Percentiles rank a stretch among this genome's conserved stretches.
Conservation (phyloP, 768 basidiomycete species). For the Floccularia luteovirens region DNA sequence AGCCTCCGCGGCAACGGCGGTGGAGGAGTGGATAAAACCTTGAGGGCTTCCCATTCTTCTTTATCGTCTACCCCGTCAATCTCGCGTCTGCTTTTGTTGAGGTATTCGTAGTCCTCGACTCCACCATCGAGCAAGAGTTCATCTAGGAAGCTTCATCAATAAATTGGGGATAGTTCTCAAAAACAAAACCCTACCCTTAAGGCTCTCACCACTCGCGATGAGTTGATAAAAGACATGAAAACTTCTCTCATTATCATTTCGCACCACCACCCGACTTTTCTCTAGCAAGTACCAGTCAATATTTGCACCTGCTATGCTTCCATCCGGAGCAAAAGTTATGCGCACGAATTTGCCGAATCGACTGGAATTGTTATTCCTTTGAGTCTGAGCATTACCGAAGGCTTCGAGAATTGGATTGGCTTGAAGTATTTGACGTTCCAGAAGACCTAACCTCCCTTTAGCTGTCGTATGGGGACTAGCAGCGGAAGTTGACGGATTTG, state of each 20-base stretch:
- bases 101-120: slow-evolving; percentile 81
- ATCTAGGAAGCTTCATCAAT: slow-evolving; percentile 31
- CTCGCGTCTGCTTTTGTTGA: slow-evolving; percentile 83
- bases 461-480: slow-evolving; percentile 40
- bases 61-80: slow-evolving; percentile 94
- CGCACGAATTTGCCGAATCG: slow-evolving; percentile 98
- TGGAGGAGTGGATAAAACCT: slow-evolving; percentile 33
- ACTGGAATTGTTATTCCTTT: slow-evolving; percentile 97
- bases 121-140: slow-evolving; percentile 65
- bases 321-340: slow-evolving; percentile 88
- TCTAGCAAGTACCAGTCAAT: slow-evolving; percentile 99
- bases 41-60: slow-evolving; percentile 79
- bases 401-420: slow-evolving; percentile 97
- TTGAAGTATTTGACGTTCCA: slow-evolving; percentile 95
- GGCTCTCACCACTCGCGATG: slow-evolving; percentile 60
- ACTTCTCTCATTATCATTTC: slow-evolving; percentile 83
- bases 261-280: slow-evolving; percentile 89
- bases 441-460: slow-evolving; percentile 74
- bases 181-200: slow-evolving; percentile 49
- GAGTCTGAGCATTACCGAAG: slow-evolving; percentile 97
- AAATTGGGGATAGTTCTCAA: neutral
- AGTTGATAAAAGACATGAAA: slow-evolving; percentile 99
- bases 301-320: slow-evolving; percentile 95
- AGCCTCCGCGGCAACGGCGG: neutral
- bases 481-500: slow-evolving; percentile 37